Conservation (phyloP, 352 stramenopile species). For the Globisporangium barbulae region DNA sequence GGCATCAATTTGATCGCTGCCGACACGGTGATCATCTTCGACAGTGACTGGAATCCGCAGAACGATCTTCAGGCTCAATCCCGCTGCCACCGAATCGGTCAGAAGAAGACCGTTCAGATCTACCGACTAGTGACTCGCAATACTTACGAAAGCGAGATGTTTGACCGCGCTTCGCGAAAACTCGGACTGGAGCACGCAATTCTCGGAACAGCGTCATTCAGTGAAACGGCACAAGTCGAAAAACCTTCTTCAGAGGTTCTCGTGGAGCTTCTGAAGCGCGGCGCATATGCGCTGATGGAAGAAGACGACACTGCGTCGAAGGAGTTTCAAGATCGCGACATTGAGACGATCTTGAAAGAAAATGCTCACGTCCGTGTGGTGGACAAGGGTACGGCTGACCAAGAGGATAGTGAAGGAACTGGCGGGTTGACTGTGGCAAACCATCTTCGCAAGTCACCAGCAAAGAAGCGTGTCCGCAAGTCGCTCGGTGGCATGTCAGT, state of each 20-base stretch:
- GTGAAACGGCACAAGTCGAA: constrained; percentile 85
- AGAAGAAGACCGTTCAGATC: constrained; percentile 98
- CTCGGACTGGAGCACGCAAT: constrained; percentile 98
- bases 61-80: constrained; percentile 87
- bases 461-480: constrained; percentile 61
- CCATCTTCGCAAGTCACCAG: constrained; percentile 33
- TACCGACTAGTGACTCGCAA: constrained; percentile 98
- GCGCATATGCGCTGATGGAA: constrained; percentile 98
- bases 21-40: constrained; percentile 99
- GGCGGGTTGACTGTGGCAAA: constrained; percentile 9
- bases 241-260: constrained; percentile 91
- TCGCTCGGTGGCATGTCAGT: constrained; percentile 78
- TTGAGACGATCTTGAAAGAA: constrained; percentile 95
- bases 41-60: constrained; percentile 99
- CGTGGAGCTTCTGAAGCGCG: constrained; percentile 96
- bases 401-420: constrained; percentile 24
- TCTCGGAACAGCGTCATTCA: constrained; percentile 92
- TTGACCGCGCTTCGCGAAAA: constrained; percentile 97
- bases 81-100: constrained; percentile 97
- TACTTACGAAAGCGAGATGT: constrained; percentile 99
- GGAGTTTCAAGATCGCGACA: constrained; percentile 94
- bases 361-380: constrained; percentile 79
- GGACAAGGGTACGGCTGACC: constrained; percentile 26
- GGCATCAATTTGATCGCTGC: constrained; percentile 98
- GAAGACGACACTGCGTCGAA: constrained; percentile 94